Percentiles rank a stretch among this genome's conserved stretches.
Evolutionary conservation across 345 rosid species (phyloP).

Genomic region (Acer negundo): DNA sequence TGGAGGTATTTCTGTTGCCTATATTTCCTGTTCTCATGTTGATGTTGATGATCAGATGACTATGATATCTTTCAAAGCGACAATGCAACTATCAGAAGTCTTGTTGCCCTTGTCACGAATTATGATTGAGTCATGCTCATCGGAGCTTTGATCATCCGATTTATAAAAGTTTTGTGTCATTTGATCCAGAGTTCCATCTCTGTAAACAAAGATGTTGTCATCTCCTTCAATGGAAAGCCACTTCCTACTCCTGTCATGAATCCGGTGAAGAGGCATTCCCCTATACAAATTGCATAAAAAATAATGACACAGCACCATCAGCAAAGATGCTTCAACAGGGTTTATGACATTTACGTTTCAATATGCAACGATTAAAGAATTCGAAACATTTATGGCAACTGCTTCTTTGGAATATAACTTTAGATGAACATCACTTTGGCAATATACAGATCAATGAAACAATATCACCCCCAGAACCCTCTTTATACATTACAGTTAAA

Average conservation of each 20-base stretch:
- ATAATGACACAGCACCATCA: neutral
- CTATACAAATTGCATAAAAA: slow-evolving; percentile 13
- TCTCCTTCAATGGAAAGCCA: slow-evolving; percentile 51
- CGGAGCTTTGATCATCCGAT: slow-evolving; percentile 10
- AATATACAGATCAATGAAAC: neutral
- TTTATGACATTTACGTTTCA: neutral
- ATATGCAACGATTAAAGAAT: neutral
- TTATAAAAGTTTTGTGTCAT: slow-evolving; percentile 29
- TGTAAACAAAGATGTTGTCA: slow-evolving; percentile 41
- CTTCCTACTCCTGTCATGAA: slow-evolving; percentile 27
- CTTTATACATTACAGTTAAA: neutral
- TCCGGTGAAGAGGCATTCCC: slow-evolving; percentile 45
- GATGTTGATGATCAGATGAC: neutral
- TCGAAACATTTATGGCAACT: neutral
- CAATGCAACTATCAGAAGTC: slow-evolving; percentile 16
- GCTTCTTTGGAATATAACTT: neutral
- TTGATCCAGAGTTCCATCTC: slow-evolving; percentile 49
- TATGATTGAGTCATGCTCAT: slow-evolving; percentile 4
- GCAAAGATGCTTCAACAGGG: slow-evolving; percentile 1
- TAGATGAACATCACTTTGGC: neutral
- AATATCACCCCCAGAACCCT: neutral
- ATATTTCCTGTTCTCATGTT: neutral
- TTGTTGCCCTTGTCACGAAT: slow-evolving; percentile 20
- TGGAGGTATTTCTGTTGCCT: neutral
- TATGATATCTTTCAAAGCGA: slow-evolving; percentile 37